Percentiles rank a stretch among this genome's conserved stretches.
Conservation (phyloP, 2,329 filamentous ascomycete genomes). For the Fusarium penzigii region DNA sequence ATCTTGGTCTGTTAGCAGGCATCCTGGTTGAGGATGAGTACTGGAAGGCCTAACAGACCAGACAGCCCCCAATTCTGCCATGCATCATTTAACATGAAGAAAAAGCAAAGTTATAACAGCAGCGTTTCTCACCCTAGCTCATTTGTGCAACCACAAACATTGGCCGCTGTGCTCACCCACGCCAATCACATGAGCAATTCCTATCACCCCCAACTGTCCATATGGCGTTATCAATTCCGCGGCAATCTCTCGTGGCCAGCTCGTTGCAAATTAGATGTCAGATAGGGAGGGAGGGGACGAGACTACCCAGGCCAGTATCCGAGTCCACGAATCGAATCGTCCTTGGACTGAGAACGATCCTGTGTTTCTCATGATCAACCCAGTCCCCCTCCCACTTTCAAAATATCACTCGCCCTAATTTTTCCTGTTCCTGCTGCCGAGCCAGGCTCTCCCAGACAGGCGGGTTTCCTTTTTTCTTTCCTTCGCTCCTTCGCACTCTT, state of each 20-base stretch:
- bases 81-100: background rate
- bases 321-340: constrained; percentile 24
- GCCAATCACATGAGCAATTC: constrained; percentile 29
- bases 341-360: constrained; percentile 6
- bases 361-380: too few relatives aligned
- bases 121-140: constrained; percentile 20
- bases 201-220: constrained; percentile 19
- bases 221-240: constrained; percentile 23
- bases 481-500: too few relatives aligned
- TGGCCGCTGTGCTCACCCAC: constrained; percentile 21
- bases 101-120: constrained; percentile 24
- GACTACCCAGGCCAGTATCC: constrained; percentile 12
- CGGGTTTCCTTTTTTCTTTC: too few relatives aligned
- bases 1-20: too few relatives aligned
- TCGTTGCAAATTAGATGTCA: too few relatives aligned
- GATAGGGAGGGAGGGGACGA: constrained; percentile 1
- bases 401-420: constrained; percentile 9
- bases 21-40: too few relatives aligned
- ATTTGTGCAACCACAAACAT: constrained; percentile 25
- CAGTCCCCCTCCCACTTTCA: too few relatives aligned
- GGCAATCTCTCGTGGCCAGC: constrained; percentile 18
- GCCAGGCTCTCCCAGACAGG: constrained; percentile 12
- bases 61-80: too few relatives aligned
- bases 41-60: too few relatives aligned
- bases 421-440: constrained; percentile 9